Percentiles rank a stretch among this genome's conserved stretches.
phyloP scores from a whole-genome alignment of 2,329 filamentous ascomycete genomes.

The Nigrograna mackinnonii region DNA sequence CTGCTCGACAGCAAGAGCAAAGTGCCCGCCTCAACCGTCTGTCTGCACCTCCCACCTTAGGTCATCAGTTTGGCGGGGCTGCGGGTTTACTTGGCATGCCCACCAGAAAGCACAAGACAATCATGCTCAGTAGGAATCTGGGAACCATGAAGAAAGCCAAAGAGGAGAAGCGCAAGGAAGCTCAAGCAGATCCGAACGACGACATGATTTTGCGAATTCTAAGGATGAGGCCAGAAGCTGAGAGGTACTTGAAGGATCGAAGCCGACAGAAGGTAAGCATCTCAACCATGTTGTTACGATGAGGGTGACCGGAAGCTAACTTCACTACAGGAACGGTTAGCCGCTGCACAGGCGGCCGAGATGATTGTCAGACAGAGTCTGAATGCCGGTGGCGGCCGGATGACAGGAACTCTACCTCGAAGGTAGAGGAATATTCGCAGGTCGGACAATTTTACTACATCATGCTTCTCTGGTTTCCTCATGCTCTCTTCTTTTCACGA shows the following conservation, averaged over 20 bases:
- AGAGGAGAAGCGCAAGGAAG: constrained; percentile 92
- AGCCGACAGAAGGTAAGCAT: constrained; percentile 74
- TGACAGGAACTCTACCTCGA: constrained; percentile 46
- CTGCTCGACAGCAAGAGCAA: constrained; percentile 72
- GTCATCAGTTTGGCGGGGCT: constrained; percentile 55
- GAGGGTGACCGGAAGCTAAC: not conserved
- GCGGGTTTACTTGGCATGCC: constrained; percentile 66
- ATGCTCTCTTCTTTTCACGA: not conserved
- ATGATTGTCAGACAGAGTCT: constrained; percentile 94
- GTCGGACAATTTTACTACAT: not conserved
- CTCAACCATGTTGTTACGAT: constrained; percentile 3
- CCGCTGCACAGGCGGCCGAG: constrained; percentile 86
- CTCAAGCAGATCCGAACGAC: constrained; percentile 94
- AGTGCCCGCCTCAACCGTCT: constrained; percentile 63
- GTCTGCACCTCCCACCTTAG: constrained; percentile 66
- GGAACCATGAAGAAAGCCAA: constrained; percentile 96
- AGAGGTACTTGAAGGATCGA: constrained; percentile 83
- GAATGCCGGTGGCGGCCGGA: constrained; percentile 58
- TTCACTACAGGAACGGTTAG: constrained; percentile 69
- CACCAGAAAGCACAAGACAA: constrained; percentile 56
- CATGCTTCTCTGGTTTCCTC: not conserved
- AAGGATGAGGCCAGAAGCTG: constrained; percentile 90
- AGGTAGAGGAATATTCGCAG: constrained; percentile 3
- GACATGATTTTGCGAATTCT: constrained; percentile 97
- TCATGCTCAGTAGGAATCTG: constrained; percentile 92